These are phyloP conservation scores for Sanguinoderma infundibulare DNA, from an alignment of 1,284 basidiomycete species.

Conservation along the genomic window DNA sequence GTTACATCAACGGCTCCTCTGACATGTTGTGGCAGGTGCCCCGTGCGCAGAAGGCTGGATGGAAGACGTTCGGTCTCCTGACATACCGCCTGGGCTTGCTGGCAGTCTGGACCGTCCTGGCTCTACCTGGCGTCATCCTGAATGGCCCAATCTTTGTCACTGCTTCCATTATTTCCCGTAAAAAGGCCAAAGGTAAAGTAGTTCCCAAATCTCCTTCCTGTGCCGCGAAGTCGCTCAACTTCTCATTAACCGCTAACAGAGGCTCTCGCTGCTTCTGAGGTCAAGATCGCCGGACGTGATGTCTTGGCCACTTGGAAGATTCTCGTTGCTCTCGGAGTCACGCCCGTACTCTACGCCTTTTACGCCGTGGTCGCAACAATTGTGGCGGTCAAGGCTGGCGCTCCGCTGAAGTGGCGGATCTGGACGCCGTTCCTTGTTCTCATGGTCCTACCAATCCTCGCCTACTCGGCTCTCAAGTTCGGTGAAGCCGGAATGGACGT, in stretches of 20 bases:
- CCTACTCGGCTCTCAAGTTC: conserved; percentile 95
- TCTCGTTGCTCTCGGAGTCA: conserved; percentile 90
- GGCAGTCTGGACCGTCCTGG: conserved; percentile 84
- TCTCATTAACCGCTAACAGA: conserved; percentile 51
- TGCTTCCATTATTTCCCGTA: conserved; percentile 87
- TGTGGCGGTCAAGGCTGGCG: conserved; percentile 73
- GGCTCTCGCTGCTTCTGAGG: conserved; percentile 94
- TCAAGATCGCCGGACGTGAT: conserved; percentile 95
- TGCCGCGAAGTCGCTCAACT: not conserved
- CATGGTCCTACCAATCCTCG: conserved; percentile 84
- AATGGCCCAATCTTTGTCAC: conserved; percentile 96
- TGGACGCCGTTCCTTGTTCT: conserved; percentile 86
- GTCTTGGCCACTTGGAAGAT: conserved; percentile 99
- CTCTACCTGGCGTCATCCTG: conserved; percentile 93
- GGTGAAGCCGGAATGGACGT: conserved; percentile 99
- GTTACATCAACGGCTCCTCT: not conserved
- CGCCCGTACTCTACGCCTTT: conserved; percentile 86
- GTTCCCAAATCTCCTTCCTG: not conserved
- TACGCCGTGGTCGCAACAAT: conserved; percentile 86
- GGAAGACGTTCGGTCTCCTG: conserved; percentile 89
- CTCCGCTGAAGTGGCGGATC: conserved; percentile 67
- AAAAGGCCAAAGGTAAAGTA: conserved; percentile 86
- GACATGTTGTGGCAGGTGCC: conserved; percentile 55
- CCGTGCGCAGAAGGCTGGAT: conserved; percentile 81
- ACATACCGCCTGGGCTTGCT: conserved; percentile 86